Base-by-base conservation (phyloP, 2,329 filamentous ascomycete genomes). In the Acrodontium crateriforme region DNA sequence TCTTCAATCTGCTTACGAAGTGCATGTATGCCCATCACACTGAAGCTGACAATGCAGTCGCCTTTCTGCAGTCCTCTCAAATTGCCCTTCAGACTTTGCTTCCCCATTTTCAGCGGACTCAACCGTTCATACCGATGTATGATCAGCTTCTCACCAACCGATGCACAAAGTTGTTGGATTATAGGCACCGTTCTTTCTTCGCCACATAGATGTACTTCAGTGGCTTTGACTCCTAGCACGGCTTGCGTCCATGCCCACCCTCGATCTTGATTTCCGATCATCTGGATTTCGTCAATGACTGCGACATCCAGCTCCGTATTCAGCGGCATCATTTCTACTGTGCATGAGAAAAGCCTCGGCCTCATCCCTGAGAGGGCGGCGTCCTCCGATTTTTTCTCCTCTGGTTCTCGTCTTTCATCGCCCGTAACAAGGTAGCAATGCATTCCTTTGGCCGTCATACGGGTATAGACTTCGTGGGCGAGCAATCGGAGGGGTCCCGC, bases 281-380 rank as follows among this genome's bases (percentile, higher is more conserved):
- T 95, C 55, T 98, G 89, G 32, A 98, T 95, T 59, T 98, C 89
- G 49, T 98, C 89, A 37, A 98, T 87, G 40, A 98, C 87, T 2
- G 83, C 87, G 18, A 98, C 85, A 22, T 95, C 87, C 16, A 81
- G 41, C 59, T 66, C n/a, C 64, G 48, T 55, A 26, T 65, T 63
- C 12, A 73, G 41, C 5, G 69, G 69, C 14, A 75, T 66, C 77
- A 98, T 98, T 53, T 98, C 89, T 3, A 98, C 89, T 0, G 89
- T 98, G 49, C 89, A 94, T 48, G 83, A 87, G 32, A 67, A 69
- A 46, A 92, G 76, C 35, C 14, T 65, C 45, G 0, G 28, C 33
- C 11, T 45, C 65, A 3, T 56, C 55, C 28, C 60, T n/a, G n/a
- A n/a, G n/a, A n/a, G n/a, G n/a, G n/a, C n/a, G 1, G 60, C 56